A percentile compares a stretch with the other conserved stretches of the same genome.
Evolutionary conservation across 1,139 yeast species (phyloP).

Genomic region (Scheffersomyces illinoinensis): DNA sequence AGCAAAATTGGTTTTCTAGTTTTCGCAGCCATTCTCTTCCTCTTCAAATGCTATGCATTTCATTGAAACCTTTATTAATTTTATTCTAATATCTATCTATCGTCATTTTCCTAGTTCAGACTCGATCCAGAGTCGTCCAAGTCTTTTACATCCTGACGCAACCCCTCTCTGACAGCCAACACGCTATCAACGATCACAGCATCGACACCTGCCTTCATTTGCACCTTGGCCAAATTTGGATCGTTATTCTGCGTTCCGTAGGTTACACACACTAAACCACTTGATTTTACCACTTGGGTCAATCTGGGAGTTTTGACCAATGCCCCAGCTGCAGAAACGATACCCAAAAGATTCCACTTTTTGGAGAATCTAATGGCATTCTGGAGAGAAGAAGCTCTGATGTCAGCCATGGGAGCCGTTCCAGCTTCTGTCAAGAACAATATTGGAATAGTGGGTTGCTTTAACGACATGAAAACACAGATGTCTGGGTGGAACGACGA

Average conservation of each 20-base stretch:
- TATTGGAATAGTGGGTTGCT: conserved; percentile 92
- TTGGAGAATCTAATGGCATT: conserved; percentile 90
- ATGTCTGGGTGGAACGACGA: conserved; percentile 96
- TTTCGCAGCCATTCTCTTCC: neutral
- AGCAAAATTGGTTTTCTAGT: neutral
- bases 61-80: too few relatives aligned
- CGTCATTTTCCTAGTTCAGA: neutral
- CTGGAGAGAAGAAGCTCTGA: conserved; percentile 84
- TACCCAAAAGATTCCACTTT: conserved; percentile 89
- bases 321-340: conserved; percentile 87
- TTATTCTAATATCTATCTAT: neutral
- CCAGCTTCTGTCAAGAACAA: conserved; percentile 90
- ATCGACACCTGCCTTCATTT: conserved; percentile 93
- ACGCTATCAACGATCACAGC: conserved; percentile 97
- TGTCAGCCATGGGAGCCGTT: conserved; percentile 79
- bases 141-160: conserved; percentile 40
- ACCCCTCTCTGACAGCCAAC: conserved; percentile 84
- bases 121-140: conserved; percentile 10
- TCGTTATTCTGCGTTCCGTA: conserved; percentile 85
- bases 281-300: conserved; percentile 83
- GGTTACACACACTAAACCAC: conserved; percentile 91
- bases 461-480: conserved; percentile 79
- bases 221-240: conserved; percentile 81
- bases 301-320: conserved; percentile 85
- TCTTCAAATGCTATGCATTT: too few relatives aligned